Evolutionary conservation across 306 rosid species (phyloP).

Genomic region (Malus domestica): DNA sequence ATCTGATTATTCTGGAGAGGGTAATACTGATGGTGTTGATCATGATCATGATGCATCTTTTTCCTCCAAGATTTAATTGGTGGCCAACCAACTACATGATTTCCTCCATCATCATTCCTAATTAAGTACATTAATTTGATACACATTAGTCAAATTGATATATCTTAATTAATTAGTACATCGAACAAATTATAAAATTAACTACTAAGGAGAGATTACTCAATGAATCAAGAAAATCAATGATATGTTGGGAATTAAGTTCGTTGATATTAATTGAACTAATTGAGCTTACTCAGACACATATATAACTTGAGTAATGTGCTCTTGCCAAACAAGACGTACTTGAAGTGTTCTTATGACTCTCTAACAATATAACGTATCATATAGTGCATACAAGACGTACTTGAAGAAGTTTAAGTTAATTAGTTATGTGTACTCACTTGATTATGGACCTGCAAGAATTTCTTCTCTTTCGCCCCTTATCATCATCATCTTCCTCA

Average conservation of each 20-base stretch:
- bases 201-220: background rate
- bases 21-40: background rate
- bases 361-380: too few relatives aligned
- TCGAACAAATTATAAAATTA: too few relatives aligned
- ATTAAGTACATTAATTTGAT: too few relatives aligned
- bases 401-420: too few relatives aligned
- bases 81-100: constrained; percentile 77
- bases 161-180: background rate
- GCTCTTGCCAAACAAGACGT: background rate
- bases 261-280: too few relatives aligned
- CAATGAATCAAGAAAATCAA: too few relatives aligned
- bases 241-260: too few relatives aligned
- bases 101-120: constrained; percentile 33
- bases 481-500: constrained; percentile 50
- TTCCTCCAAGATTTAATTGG: constrained; percentile 74
- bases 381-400: too few relatives aligned
- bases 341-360: too few relatives aligned
- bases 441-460: constrained; percentile 18
- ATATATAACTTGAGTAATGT: background rate
- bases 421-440: constrained; percentile 31
- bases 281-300: background rate
- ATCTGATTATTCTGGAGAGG: constrained; percentile 1
- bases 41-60: constrained; percentile 27
- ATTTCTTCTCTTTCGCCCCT: constrained; percentile 28
- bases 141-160: background rate